Percentiles rank a stretch among this genome's conserved stretches.
Conservation (phyloP, 2,329 filamentous ascomycete genomes). For the Botrytis deweyae region DNA sequence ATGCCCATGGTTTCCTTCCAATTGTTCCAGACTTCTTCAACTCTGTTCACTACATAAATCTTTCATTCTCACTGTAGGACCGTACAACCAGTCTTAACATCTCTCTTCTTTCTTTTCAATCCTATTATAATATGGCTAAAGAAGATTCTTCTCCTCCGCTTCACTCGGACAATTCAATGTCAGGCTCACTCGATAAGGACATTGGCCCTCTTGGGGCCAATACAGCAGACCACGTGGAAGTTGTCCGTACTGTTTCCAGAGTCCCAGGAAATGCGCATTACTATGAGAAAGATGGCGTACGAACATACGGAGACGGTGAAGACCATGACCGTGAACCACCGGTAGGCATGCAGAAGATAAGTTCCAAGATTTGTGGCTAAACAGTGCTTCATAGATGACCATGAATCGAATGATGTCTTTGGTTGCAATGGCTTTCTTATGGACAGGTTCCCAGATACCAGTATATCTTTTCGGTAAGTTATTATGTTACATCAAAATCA, state of each 20-base stretch:
- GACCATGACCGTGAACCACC: slow-evolving; percentile 49
- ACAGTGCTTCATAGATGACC: slow-evolving; percentile 51
- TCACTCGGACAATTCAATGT: slow-evolving; percentile 25
- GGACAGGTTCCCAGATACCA: slow-evolving; percentile 61
- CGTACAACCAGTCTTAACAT: background rate
- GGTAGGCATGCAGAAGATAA: slow-evolving; percentile 37
- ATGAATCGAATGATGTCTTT: slow-evolving; percentile 60
- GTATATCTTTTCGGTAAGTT: slow-evolving; percentile 50
- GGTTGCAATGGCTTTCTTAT: slow-evolving; percentile 58
- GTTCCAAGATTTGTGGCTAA: slow-evolving; percentile 31
- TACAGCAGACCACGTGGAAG: slow-evolving; percentile 10
- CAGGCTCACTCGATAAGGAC: slow-evolving; percentile 32
- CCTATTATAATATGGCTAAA: background rate
- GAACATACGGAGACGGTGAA: slow-evolving; percentile 48
- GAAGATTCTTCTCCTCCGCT: background rate
- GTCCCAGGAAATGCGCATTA: slow-evolving; percentile 32
- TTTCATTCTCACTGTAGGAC: background rate
- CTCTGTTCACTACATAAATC: background rate
- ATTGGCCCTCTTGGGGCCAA: background rate
- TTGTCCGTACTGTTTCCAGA: slow-evolving; percentile 13
- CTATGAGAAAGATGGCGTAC: slow-evolving; percentile 39
- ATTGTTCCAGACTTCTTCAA: background rate
- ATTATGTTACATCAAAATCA: background rate
- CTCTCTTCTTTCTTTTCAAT: background rate
- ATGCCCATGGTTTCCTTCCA: background rate